Base-by-base conservation (phyloP, 306 rosid species). In the Dalbergia cochinchinensis region DNA sequence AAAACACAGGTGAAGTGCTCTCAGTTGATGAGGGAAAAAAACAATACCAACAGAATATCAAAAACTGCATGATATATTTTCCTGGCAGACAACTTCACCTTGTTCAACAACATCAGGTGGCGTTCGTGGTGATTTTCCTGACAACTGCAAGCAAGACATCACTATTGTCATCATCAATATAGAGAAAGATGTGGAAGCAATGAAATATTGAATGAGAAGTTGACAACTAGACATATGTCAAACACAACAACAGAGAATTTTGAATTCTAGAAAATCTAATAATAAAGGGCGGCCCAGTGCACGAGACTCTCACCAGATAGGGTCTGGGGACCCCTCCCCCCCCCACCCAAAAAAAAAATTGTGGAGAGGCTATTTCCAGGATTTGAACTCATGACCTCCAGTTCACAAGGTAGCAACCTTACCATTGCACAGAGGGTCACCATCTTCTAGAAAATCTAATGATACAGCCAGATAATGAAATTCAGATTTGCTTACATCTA, bases 21-120 rank as follows among this genome's bases (percentile, higher is more conserved):
- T 77, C 48, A 73, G 65, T 61, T 80, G 47, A 79, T 80, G 60
- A 83, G 85, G 83, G 85, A 39, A 78, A 74, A 68, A 69, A 79
- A 69, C 14, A 82, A 84, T 55, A 82, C 76, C 78, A 84, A 87
- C 77, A 87, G 81, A 84, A 80, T 54, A 90, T 83, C 78, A 86
- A 48, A 88, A 89, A 86, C 71, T 64, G 82, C 78, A 87, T 75
- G 74, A 77, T 84, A 86, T 85, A 83, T 86, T 76, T 83, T 48
- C 86, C 75, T 48, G 78, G 90, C 84, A 80, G 73, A 85, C 84
- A 81, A 86, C 83, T 82, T 91, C 91, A 94, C 99, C 99, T 92
- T 91, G 95, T 86, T 92, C 99, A 58, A 85, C 94, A 85, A 78
- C 73, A 65, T 88, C 92, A 45, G 83, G 65, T 35, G 87, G 86